phyloP scores from a whole-genome alignment of 116 monocot species.

The Phalaenopsis hybrid region DNA sequence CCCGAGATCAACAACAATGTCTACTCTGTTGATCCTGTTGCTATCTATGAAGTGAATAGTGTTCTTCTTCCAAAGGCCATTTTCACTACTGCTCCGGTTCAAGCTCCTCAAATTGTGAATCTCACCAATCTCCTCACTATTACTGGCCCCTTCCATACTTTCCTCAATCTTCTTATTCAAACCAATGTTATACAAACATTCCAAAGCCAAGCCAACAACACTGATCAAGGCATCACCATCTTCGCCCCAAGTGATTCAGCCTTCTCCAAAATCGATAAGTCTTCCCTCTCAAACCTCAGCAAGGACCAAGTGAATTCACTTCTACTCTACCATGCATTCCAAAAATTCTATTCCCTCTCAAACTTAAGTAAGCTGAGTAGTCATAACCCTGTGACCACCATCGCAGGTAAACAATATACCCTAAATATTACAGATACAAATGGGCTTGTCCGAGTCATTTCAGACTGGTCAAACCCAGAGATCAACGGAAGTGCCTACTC shows the following conservation, averaged over 20 bases:
- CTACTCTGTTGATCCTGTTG: conserved; percentile 52
- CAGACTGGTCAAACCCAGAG: conserved; percentile 69
- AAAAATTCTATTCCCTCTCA: conserved; percentile 71
- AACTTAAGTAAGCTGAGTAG: conserved; percentile 70
- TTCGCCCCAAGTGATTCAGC: conserved; percentile 82
- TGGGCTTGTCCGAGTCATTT: conserved; percentile 45
- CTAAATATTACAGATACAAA: conserved; percentile 59
- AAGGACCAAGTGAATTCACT: conserved; percentile 67
- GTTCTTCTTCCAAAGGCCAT: too few relatives aligned
- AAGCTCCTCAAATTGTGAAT: too few relatives aligned
- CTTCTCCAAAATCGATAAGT: conserved; percentile 56
- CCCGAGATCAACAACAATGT: conserved; percentile 78
- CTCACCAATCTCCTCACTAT: too few relatives aligned
- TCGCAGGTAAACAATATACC: conserved; percentile 64
- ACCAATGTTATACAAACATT: conserved; percentile 66
- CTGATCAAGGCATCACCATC: conserved; percentile 76
- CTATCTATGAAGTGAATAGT: conserved; percentile 58
- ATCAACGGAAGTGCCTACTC: conserved; percentile 74
- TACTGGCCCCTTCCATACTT: too few relatives aligned
- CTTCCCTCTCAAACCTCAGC: conserved; percentile 68
- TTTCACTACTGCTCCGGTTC: too few relatives aligned
- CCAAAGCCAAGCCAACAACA: conserved; percentile 88
- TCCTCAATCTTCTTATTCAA: conserved; percentile 18
- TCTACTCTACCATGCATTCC: conserved; percentile 74
- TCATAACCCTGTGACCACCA: conserved; percentile 42